phyloP scores from a whole-genome alignment of 1,139 yeast genomes.

The Magnusiomyces fungicola region DNA sequence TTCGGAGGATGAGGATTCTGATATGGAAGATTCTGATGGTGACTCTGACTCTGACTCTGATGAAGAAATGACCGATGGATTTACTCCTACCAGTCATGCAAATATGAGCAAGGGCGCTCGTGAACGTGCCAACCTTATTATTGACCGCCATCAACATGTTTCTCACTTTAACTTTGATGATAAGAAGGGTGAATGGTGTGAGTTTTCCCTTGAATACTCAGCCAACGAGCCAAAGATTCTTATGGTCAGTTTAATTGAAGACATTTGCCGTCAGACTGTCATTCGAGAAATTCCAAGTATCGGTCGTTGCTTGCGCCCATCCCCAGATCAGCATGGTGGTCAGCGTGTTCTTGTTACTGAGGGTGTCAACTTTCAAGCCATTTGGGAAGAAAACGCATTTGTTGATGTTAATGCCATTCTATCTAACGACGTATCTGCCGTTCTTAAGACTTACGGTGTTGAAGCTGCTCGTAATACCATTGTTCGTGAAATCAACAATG shows the following conservation, averaged over 20 bases:
- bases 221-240: constrained; percentile 86
- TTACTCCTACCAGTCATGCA: neutral
- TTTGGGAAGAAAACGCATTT: constrained; percentile 97
- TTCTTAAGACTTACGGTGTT: constrained; percentile 88
- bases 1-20: constrained; percentile 38
- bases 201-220: constrained; percentile 73
- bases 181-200: constrained; percentile 84
- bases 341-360: constrained; percentile 82
- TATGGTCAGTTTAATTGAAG: constrained; percentile 96
- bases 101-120: constrained; percentile 39
- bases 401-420: constrained; percentile 80
- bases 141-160: constrained; percentile 63
- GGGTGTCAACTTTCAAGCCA: constrained; percentile 94
- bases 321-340: constrained; percentile 45
- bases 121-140: constrained; percentile 78
- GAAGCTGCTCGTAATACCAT: constrained; percentile 98
- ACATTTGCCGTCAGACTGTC: constrained; percentile 80
- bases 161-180: constrained; percentile 87
- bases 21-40: constrained; percentile 31
- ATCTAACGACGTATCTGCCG: constrained; percentile 90
- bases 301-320: constrained; percentile 89
- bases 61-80: constrained; percentile 22
- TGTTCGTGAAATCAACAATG: constrained; percentile 92
- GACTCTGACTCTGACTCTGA: constrained; percentile 29
- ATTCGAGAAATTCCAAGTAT: constrained; percentile 88